These are phyloP conservation scores for Rheum nobile DNA, from an alignment of 148 eudicot species.

Conservation along the genomic window DNA sequence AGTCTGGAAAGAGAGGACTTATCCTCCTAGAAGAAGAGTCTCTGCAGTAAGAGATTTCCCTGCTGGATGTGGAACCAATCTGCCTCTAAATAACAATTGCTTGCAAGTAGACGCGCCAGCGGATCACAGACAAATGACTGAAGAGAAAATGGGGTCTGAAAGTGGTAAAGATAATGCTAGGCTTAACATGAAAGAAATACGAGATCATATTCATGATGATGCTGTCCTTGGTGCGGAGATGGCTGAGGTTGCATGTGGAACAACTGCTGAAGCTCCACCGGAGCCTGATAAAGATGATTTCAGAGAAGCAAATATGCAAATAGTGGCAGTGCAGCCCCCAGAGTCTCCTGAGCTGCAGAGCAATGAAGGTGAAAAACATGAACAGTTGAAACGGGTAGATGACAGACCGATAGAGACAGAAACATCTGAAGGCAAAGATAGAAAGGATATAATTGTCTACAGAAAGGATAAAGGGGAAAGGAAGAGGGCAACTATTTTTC, in stretches of 20 bases:
- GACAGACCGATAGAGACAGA: background rate
- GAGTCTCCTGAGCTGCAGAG: background rate
- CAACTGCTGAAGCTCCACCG: slow-evolving; percentile 1
- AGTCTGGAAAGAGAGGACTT: slow-evolving; percentile 8
- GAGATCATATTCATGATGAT: slow-evolving; percentile 5
- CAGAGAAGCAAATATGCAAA: slow-evolving; percentile 3
- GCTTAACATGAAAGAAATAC: slow-evolving; percentile 11
- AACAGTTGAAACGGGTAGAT: background rate
- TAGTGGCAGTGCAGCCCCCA: background rate
- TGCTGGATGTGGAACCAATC: slow-evolving; percentile 57
- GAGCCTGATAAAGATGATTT: slow-evolving; percentile 14
- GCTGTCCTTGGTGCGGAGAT: background rate
- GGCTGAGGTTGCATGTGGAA: slow-evolving; percentile 11
- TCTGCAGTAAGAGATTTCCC: slow-evolving; percentile 65
- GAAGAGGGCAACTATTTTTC: slow-evolving; percentile 12
- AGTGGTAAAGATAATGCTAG: background rate
- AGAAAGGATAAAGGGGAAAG: slow-evolving; percentile 18
- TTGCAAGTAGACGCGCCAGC: background rate
- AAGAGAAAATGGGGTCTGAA: slow-evolving; percentile 3
- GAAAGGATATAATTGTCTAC: slow-evolving; percentile 21
- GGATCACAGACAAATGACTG: background rate
- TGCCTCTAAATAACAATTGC: background rate
- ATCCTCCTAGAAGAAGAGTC: slow-evolving; percentile 21
- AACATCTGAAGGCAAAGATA: slow-evolving; percentile 6
- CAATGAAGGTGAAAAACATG: background rate